phyloP scores from a whole-genome alignment of 2,329 filamentous ascomycete species.

The Diaporthe eres region DNA sequence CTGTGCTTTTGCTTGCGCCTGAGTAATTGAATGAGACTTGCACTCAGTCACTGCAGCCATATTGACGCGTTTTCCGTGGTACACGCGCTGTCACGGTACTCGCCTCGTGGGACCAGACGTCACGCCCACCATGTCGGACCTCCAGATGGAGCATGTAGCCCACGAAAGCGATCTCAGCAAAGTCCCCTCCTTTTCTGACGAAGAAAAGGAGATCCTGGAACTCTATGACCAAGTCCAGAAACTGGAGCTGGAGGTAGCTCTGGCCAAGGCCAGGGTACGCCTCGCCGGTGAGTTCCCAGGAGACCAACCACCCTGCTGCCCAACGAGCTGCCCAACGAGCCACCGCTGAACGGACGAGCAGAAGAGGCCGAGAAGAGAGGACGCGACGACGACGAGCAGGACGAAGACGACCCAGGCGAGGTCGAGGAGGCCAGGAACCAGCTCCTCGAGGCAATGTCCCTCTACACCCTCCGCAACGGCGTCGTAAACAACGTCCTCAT shows the following conservation, averaged over 20 bases:
- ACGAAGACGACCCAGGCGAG: constrained; percentile 45
- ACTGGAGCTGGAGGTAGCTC: constrained; percentile 78
- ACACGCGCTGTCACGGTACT: neutral
- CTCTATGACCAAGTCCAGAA: constrained; percentile 81
- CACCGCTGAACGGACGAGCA: constrained; percentile 23
- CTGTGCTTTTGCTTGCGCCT: neutral
- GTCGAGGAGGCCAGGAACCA: constrained; percentile 73
- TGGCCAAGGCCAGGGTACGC: constrained; percentile 64
- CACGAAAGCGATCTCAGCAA: neutral
- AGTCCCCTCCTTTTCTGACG: constrained; percentile 67
- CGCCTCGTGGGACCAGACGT: neutral
- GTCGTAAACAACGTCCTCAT: constrained; percentile 78
- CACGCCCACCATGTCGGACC: constrained; percentile 44
- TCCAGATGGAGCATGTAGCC: constrained; percentile 51
- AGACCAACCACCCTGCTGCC: neutral
- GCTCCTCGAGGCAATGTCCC: constrained; percentile 78
- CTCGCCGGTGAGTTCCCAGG: constrained; percentile 31
- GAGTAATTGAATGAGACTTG: neutral
- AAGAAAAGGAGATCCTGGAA: constrained; percentile 76
- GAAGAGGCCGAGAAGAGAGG: constrained; percentile 15
- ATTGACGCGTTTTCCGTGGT: constrained; percentile 12
- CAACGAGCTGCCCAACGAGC: neutral
- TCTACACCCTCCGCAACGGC: constrained; percentile 78
- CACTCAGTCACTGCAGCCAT: neutral
- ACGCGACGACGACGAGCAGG: neutral